Conservation (phyloP, 2,329 filamentous ascomycete genomes). For the Aspergillus aculeatus region DNA sequence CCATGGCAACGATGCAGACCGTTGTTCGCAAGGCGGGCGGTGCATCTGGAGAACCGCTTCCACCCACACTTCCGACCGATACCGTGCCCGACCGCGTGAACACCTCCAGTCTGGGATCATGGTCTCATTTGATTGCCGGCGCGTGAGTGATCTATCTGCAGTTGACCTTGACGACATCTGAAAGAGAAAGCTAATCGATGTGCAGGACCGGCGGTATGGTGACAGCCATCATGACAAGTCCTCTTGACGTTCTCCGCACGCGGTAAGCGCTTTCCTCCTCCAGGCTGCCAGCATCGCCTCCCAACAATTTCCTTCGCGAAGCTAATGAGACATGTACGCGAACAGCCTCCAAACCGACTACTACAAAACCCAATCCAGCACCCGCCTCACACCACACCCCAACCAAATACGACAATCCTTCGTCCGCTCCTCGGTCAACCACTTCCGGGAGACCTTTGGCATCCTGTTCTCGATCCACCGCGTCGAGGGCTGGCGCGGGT, state of each 20-base stretch:
- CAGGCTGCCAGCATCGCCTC: not conserved
- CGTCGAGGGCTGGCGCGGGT: conserved; percentile 38
- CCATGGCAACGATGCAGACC: conserved; percentile 10
- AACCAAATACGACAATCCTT: conserved; percentile 51
- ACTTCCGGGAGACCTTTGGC: conserved; percentile 33
- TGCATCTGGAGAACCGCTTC: conserved; percentile 9
- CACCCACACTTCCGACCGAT: conserved; percentile 12
- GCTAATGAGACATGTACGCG: not conserved
- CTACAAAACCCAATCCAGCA: conserved; percentile 72
- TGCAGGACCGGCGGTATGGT: conserved; percentile 68
- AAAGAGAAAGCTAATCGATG: not conserved
- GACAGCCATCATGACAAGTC: conserved; percentile 87
- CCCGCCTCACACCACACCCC: conserved; percentile 52
- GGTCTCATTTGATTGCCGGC: conserved; percentile 34
- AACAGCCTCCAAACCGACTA: conserved; percentile 78
- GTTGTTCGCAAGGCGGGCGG: conserved; percentile 7
- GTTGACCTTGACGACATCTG: too few species aligned
- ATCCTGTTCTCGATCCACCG: conserved; percentile 39
- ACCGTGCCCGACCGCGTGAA: not conserved
- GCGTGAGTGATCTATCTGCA: conserved; percentile 28
- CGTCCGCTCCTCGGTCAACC: conserved; percentile 60
- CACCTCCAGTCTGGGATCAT: conserved; percentile 19
- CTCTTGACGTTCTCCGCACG: conserved; percentile 95
- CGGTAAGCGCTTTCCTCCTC: conserved; percentile 47
- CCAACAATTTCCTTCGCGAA: not conserved